Evolutionary conservation across 768 basidiomycete species (phyloP), one percentile per base, ranked within the genome.

Genomic region (Sarcomyxa edulis): DNA sequence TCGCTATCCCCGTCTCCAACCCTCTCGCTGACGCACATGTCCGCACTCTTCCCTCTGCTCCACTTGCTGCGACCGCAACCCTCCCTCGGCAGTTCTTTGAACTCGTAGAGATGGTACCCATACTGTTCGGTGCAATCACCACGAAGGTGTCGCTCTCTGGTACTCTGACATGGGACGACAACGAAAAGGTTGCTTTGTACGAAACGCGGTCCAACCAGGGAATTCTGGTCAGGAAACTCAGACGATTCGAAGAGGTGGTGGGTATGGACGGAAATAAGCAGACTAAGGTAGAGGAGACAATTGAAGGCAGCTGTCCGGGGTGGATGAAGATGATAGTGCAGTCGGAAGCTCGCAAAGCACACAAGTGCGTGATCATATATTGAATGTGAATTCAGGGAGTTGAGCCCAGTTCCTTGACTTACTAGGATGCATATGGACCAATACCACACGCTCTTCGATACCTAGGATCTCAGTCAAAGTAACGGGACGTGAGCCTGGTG

Each of bases 81-180:
- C 42, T 54, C 14, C 48, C 54, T 20, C 54, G 62, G 4, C 61
- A 57, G 32, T 49, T 50, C 34, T 64, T 62, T 46, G 49, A 33
- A 6, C 44, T 64, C 41, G 49, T 52, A 18, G 64, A 65, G 39
- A 56, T 50, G 4, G 50, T 66, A 4, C 51, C 62, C 7, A 21
- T 65, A 8, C 9, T 61, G 7, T 58, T 61, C 41, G 61, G 60
- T 14, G 25, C 60, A 2, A 28, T 58, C 41, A 56, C 52, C 22
- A 46, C 23, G n/a, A 45, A 48, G 12, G 54, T 65, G 2, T 31
- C 38, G 2, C 31, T 65, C n/a, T 37, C 32, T 21, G 66, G 61
- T 2, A 57, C 57, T 6, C 44, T 65, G 7, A 57, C 60, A 4
- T 64, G 60, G 62, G 58, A 62, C 22, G 48, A 60, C 11, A 39